Evolutionary conservation across 2,329 filamentous ascomycete genomes (phyloP).

Genomic region (Fusarium subtropicale): DNA sequence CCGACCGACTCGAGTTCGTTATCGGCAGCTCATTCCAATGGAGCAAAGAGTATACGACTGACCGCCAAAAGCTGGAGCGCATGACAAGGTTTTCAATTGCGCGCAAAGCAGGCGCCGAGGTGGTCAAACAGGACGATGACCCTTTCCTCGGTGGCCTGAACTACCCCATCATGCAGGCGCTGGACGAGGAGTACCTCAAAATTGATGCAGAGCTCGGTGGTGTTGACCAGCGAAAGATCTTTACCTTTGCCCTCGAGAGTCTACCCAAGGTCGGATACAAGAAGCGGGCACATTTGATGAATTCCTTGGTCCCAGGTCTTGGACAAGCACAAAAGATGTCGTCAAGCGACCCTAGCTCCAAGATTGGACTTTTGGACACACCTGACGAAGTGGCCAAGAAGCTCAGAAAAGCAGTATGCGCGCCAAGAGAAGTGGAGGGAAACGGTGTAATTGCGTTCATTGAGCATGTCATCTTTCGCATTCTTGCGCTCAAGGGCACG

Average conservation of each 20-base stretch:
- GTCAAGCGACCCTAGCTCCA: conserved; percentile 1
- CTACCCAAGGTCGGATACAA: neutral
- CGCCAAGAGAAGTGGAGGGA: neutral
- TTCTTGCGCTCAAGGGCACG: fast-evolving
- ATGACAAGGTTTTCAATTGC: fast-evolving
- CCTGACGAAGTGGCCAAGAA: neutral
- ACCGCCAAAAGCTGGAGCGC: fast-evolving
- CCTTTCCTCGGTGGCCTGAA: fast-evolving
- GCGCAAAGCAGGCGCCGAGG: neutral
- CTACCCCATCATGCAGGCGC: neutral
- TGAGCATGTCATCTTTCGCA: neutral
- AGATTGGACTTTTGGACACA: neutral
- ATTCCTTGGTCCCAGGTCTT: neutral
- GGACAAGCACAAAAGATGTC: conserved; percentile 10
- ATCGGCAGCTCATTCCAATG: neutral
- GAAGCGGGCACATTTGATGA: conserved; percentile 2
- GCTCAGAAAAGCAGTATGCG: neutral
- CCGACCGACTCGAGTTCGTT: neutral
- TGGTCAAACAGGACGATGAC: neutral
- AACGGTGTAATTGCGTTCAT: neutral
- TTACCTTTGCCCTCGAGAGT: neutral
- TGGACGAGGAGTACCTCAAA: conserved; percentile 3
- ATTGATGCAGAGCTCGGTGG: neutral
- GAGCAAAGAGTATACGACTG: neutral
- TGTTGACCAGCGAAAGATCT: neutral